Conservation (phyloP, 1,284 basidiomycete species). For the Pascua guehoae region DNA sequence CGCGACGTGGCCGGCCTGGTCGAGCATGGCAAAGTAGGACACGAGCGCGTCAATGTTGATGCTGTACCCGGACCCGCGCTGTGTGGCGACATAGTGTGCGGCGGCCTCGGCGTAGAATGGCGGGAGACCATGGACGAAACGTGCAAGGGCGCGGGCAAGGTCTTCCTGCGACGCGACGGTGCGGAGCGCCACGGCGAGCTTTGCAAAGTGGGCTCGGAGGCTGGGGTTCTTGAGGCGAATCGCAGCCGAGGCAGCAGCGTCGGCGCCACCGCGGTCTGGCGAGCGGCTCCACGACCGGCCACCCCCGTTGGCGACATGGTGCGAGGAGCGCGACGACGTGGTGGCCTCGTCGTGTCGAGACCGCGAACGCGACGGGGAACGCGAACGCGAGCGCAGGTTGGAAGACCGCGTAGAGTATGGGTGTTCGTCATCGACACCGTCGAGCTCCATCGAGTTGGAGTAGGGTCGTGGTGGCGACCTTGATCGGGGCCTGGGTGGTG, state of each 20-base stretch:
- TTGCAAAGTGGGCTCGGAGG: neutral
- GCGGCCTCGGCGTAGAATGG: constrained; percentile 11
- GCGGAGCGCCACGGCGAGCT: constrained; percentile 4
- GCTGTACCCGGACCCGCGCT: neutral
- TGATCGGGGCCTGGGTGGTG: too few relatives aligned
- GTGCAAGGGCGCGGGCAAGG: neutral
- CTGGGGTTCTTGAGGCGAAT: too few relatives aligned
- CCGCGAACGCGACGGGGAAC: neutral
- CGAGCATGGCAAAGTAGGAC: constrained; percentile 12
- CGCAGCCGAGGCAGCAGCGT: too few relatives aligned
- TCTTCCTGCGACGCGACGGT: constrained; percentile 3
- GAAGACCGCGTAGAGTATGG: too few relatives aligned
- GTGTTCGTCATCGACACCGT: too few relatives aligned
- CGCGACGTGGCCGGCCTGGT: constrained; percentile 6
- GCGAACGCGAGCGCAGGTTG: neutral
- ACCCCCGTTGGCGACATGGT: neutral
- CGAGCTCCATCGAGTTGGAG: too few relatives aligned
- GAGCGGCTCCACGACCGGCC: too few relatives aligned
- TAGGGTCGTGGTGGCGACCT: too few relatives aligned
- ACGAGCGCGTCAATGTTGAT: constrained; percentile 16
- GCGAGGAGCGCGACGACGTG: neutral
- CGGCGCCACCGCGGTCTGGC: too few relatives aligned
- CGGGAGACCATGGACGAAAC: constrained; percentile 10
- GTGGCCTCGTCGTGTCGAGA: neutral
- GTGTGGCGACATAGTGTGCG: constrained; percentile 3